Percentiles rank a stretch among this genome's conserved stretches.
Conservation (phyloP, 768 basidiomycete genomes). For the Mycena sanguinolenta region DNA sequence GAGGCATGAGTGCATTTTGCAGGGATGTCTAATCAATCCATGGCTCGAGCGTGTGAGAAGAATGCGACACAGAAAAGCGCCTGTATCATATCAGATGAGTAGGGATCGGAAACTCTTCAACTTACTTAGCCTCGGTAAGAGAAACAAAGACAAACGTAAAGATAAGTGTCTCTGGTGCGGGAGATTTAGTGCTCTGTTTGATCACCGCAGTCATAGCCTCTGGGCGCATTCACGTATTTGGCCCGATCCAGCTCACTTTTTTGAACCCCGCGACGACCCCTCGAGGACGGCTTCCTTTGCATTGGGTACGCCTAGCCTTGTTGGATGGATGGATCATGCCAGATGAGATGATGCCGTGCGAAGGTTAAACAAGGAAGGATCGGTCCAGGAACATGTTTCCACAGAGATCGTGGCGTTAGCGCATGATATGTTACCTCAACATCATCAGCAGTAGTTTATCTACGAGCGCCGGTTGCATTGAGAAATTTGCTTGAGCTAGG, state of each 20-base stretch:
- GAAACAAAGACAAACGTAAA: no score
- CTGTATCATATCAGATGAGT: no score
- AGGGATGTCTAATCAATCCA: no score
- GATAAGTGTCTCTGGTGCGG: neutral
- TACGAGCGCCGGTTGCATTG: neutral
- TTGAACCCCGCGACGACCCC: neutral
- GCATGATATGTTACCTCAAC: neutral
- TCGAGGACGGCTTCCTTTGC: neutral
- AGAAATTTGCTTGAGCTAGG: neutral
- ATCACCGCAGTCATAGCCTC: conserved; percentile 20
- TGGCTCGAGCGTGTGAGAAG: neutral
- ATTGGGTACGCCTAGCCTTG: neutral
- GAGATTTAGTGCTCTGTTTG: neutral
- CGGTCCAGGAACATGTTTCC: neutral
- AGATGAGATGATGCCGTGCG: neutral
- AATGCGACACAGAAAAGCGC: neutral
- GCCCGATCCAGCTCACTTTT: neutral
- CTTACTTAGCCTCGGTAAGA: neutral
- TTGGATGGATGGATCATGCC: neutral
- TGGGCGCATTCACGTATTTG: neutral
- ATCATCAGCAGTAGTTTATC: neutral
- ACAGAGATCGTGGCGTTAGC: conserved; percentile 6
- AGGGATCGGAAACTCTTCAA: neutral
- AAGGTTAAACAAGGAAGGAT: neutral
- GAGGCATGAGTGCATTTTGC: no score